These are phyloP conservation scores for Puccinia sorghi DNA, from an alignment of 1,284 basidiomycete species.

Conservation along the genomic window DNA sequence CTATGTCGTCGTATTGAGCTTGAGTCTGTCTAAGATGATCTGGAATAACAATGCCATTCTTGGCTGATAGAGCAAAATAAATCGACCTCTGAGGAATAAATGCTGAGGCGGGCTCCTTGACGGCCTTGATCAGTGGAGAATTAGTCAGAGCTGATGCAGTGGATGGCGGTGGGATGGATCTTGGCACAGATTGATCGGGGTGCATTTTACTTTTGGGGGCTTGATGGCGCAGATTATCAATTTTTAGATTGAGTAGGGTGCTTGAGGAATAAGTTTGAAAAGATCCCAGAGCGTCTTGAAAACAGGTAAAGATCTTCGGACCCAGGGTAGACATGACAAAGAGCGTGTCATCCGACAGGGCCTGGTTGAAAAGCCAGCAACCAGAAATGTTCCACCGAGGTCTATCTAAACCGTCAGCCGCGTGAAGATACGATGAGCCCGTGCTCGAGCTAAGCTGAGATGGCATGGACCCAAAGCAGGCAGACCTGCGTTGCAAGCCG, in stretches of 20 bases:
- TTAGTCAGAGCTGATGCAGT: slow-evolving; percentile 18
- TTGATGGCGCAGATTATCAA: slow-evolving; percentile 43
- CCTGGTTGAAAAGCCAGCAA: slow-evolving; percentile 46
- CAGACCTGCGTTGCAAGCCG: slow-evolving; percentile 28
- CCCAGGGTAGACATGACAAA: slow-evolving; percentile 47
- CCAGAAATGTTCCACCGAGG: slow-evolving; percentile 38
- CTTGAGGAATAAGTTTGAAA: slow-evolving; percentile 50
- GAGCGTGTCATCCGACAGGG: slow-evolving; percentile 39
- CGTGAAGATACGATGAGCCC: not conserved
- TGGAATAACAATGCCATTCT: slow-evolving; percentile 49
- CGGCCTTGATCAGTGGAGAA: slow-evolving; percentile 52
- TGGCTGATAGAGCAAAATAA: slow-evolving; percentile 52
- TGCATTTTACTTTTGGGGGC: slow-evolving; percentile 9
- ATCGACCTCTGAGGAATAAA: slow-evolving; percentile 52
- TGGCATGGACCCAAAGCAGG: slow-evolving; percentile 28
- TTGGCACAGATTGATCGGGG: slow-evolving; percentile 2
- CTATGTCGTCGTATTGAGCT: slow-evolving; percentile 9
- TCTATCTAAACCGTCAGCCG: not conserved
- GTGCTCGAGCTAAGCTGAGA: not conserved
- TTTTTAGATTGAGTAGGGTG: slow-evolving; percentile 48
- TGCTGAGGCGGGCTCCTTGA: slow-evolving; percentile 51
- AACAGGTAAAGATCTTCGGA: slow-evolving; percentile 47
- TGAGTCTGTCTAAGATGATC: slow-evolving; percentile 28
- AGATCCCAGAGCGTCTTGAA: slow-evolving; percentile 45
- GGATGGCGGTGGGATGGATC: not conserved